These are phyloP conservation scores for Nectriaceae sp. DNA, from an alignment of 2,329 filamentous ascomycete genomes.

Conservation along the genomic window DNA sequence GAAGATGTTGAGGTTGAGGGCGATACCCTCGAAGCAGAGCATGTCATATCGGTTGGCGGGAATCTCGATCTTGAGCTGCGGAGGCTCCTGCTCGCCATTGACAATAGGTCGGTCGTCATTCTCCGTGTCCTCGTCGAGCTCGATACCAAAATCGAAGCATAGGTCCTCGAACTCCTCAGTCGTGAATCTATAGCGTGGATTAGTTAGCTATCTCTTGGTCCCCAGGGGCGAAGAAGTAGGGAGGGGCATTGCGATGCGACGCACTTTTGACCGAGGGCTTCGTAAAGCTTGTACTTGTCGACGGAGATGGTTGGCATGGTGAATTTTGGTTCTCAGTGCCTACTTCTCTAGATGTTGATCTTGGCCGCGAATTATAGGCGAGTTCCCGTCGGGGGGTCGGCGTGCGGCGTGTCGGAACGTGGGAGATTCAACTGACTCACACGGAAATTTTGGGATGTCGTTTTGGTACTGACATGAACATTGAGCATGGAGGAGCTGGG, in stretches of 20 bases:
- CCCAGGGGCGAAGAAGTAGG: constrained; percentile 14
- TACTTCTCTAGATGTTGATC: constrained; percentile 21
- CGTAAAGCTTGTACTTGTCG: constrained; percentile 93
- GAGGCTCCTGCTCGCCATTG: constrained; percentile 79
- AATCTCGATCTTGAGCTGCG: constrained; percentile 97
- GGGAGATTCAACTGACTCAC: constrained; percentile 39
- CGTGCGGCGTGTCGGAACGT: constrained; percentile 22
- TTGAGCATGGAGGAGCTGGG: constrained; percentile 5
- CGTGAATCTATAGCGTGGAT: constrained; percentile 63
- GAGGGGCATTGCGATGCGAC: constrained; percentile 26
- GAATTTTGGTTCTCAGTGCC: constrained; percentile 30
- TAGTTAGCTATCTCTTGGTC: constrained; percentile 8
- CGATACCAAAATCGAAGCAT: constrained; percentile 98
- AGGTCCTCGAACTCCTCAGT: constrained; percentile 95
- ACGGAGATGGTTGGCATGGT: constrained; percentile 94
- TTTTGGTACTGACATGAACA: constrained; percentile 8
- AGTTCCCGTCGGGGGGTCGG: constrained; percentile 18
- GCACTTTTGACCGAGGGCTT: constrained; percentile 85
- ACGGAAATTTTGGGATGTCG: constrained; percentile 39
- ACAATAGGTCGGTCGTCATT: constrained; percentile 72
- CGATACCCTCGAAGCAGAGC: constrained; percentile 96
- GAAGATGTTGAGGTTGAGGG: constrained; percentile 95
- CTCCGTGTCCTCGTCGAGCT: constrained; percentile 94
- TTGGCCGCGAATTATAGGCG: constrained; percentile 15
- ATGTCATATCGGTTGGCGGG: constrained; percentile 93